A percentile compares a stretch with the other conserved stretches of the same genome.
These are phyloP conservation scores for Neoarthrinium moseri DNA, from an alignment of 2,329 filamentous ascomycete species.

Conservation along the genomic window DNA sequence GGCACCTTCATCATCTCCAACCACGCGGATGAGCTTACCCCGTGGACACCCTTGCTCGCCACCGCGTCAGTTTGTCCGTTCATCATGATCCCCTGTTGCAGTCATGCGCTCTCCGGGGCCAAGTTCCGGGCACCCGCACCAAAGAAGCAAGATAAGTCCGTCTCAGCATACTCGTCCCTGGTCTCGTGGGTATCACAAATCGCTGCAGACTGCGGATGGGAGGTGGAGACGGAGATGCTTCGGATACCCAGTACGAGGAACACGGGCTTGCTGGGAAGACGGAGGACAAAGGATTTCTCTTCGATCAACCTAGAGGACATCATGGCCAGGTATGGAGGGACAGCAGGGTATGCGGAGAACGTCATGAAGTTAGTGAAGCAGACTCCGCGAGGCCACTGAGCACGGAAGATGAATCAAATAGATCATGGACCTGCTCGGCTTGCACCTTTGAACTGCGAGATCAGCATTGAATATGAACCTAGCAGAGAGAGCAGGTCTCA, in stretches of 20 bases:
- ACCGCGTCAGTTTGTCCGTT: conserved; percentile 75
- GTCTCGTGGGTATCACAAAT: conserved; percentile 75
- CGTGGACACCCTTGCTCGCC: conserved; percentile 91
- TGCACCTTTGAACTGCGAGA: not conserved
- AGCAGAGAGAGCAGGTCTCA: too few species aligned
- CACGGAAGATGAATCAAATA: too few species aligned
- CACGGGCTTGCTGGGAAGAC: conserved; percentile 72
- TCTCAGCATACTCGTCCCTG: conserved; percentile 79
- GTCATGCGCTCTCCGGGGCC: conserved; percentile 77
- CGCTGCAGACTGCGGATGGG: conserved; percentile 70
- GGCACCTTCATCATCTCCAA: conserved; percentile 95
- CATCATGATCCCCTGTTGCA: conserved; percentile 93
- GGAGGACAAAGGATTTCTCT: conserved; percentile 23
- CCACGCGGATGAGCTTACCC: conserved; percentile 92
- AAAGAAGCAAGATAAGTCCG: conserved; percentile 45
- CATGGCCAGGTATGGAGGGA: conserved; percentile 52
- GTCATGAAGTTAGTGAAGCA: conserved; percentile 60
- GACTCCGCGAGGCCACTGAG: conserved; percentile 34
- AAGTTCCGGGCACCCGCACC: conserved; percentile 66
- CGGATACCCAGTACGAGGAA: conserved; percentile 93
- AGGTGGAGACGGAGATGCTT: conserved; percentile 79
- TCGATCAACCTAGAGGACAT: conserved; percentile 42
- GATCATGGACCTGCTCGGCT: not conserved
- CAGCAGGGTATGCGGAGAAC: conserved; percentile 56
- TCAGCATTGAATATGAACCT: too few species aligned